Evolutionary conservation across 139 green algal species (phyloP), one percentile per base, ranked within the genome.

Genomic region (Auxenochlorella pyrenoidosa): DNA sequence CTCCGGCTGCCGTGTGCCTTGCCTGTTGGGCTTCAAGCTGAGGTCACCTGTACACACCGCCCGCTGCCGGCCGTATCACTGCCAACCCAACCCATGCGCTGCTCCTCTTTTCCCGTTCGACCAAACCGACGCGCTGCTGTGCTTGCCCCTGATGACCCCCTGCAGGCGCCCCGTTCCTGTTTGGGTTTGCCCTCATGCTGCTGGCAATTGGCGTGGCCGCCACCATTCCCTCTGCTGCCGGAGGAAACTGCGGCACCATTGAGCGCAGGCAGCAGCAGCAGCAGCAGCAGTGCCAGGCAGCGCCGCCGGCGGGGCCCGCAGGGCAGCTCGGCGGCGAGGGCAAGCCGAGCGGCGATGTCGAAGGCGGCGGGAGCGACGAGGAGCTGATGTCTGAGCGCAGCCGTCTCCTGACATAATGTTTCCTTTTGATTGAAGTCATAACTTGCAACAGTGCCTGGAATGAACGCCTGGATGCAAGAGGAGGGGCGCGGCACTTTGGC

Each of bases 151-250:
- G 43, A 4, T 51, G 51, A 2, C 40, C 10, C 26, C 28, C 4
- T 84, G 59, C 80, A 85, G 82, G 82, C 10, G 82, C 82, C 13
- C 82, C 82, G 0, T 86, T 86, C 36, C 43, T 86, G 18, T 84
- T 94, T 40, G 91, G 91, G 2, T 54, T 86, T 2, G 47, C 47
- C 24, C 70, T 95, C 0, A 91, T 94, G 91, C 24, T 91, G 36
- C 59, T 87, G 12, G 88, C 84, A 1, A 43, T 92, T 0, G 88
- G 40, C 0, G 60, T 94, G n/a, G 85, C 91, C 0, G 59, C 71
- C 21, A 91, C 72, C 34, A 92, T 93, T n/a, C 85, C 90, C 21
- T 60, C 51, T 34, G 81, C 51, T 19, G 75, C 77, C 1, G 78
- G 86, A 34, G 59, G 84, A 73, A 84, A 59, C 58, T 73, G 28